Conservation (phyloP, 2,329 filamentous ascomycete species). For the Fusarium pseudograminearum region DNA sequence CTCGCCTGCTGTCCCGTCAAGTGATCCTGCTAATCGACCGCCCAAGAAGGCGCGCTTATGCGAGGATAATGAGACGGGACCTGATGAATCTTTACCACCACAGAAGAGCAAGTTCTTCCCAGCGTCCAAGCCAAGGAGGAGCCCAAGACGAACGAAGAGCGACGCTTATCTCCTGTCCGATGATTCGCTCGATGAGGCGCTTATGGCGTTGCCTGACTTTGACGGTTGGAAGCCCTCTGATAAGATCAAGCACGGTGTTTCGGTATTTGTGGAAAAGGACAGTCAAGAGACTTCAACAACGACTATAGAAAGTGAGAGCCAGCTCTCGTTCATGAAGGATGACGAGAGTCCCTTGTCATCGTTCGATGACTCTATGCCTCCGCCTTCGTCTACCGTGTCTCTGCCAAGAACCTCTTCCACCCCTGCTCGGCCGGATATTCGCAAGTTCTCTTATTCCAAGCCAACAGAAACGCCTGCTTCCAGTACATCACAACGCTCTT, state of each 20-base stretch:
- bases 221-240: constrained; percentile 59
- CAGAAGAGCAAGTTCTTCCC: constrained; percentile 69
- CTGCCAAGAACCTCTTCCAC: constrained; percentile 44
- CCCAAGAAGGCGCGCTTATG: constrained; percentile 70
- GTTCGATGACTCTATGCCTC: constrained; percentile 47
- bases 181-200: constrained; percentile 67
- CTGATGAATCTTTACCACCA: constrained; percentile 51
- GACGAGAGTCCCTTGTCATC: constrained; percentile 42
- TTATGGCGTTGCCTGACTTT: constrained; percentile 64
- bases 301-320: constrained; percentile 37
- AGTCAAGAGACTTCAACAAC: constrained; percentile 43
- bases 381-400: constrained; percentile 43
- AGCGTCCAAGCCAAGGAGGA: constrained; percentile 44
- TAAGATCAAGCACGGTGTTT: constrained; percentile 54
- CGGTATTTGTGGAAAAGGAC: constrained; percentile 60
- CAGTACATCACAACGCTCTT: constrained; percentile 51
- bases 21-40: constrained; percentile 55
- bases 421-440: constrained; percentile 50
- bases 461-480: constrained; percentile 52
- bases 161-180: constrained; percentile 65
- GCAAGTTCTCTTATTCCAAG: constrained; percentile 53
- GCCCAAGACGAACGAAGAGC: constrained; percentile 49
- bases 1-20: constrained; percentile 20
- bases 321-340: constrained; percentile 39
- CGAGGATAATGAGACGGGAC: constrained; percentile 58